Conservation (phyloP, 768 basidiomycete genomes). For the Hericium erinaceus region DNA sequence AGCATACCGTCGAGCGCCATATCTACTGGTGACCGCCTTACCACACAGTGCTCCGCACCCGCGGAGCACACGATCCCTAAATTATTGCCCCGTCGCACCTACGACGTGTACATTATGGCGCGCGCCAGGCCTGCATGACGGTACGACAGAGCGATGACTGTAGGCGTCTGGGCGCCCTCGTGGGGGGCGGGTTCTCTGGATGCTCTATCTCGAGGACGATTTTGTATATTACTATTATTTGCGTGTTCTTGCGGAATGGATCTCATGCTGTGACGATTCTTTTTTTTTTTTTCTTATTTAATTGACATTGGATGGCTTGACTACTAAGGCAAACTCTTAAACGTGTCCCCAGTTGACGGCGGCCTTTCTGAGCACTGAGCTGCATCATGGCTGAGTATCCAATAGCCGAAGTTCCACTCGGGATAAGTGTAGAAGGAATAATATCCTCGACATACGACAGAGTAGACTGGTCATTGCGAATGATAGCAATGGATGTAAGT, state of each 20-base stretch:
- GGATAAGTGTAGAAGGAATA: too few species aligned
- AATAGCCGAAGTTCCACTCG: too few species aligned
- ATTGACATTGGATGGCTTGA: not conserved
- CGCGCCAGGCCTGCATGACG: not conserved
- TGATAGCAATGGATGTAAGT: too few species aligned
- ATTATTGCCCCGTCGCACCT: not conserved
- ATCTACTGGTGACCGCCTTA: conserved; percentile 51
- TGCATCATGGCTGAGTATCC: too few species aligned
- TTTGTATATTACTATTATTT: conserved; percentile 13
- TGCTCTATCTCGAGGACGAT: not conserved
- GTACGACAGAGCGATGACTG: not conserved
- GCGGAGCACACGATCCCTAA: not conserved
- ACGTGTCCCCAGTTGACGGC: too few species aligned
- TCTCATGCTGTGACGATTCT: not conserved
- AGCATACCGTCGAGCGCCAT: conserved; percentile 60
- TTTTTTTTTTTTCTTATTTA: not conserved
- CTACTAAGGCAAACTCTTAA: too few species aligned
- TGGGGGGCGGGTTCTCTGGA: not conserved
- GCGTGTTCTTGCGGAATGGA: conserved; percentile 6
- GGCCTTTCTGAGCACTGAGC: too few species aligned
- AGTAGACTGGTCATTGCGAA: too few species aligned
- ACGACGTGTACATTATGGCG: not conserved
- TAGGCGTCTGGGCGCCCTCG: not conserved
- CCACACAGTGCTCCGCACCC: not conserved
- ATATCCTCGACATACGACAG: too few species aligned